phyloP scores from a whole-genome alignment of 1,139 yeast species.

The Candida sp. region DNA sequence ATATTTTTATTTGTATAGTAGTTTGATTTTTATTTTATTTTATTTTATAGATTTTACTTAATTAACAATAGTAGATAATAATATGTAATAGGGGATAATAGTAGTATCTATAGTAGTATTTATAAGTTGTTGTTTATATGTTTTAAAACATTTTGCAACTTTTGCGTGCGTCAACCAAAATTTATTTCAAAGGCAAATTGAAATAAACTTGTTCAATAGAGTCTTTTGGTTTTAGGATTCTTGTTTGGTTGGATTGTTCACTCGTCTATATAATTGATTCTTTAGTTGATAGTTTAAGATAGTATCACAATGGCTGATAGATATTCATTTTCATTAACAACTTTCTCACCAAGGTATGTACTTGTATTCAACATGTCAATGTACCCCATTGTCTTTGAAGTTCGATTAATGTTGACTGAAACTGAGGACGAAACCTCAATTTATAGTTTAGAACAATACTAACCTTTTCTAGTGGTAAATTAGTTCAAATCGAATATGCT shows the following conservation, averaged over 20 bases:
- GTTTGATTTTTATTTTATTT: background rate
- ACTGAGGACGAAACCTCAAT: background rate
- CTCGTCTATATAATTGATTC: background rate
- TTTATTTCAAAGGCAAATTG: slow-evolving; percentile 15
- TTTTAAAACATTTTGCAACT: background rate
- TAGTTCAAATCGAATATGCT: slow-evolving; percentile 98
- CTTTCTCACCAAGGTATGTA: slow-evolving; percentile 91
- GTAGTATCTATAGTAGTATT: too few relatives aligned
- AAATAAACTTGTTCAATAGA: background rate
- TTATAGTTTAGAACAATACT: slow-evolving; percentile 5
- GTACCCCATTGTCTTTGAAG: background rate
- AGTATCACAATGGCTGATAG: slow-evolving; percentile 79
- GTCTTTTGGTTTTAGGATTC: background rate
- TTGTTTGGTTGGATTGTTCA: background rate
- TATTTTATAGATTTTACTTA: too few relatives aligned
- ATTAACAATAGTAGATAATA: too few relatives aligned
- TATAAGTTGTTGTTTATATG: too few relatives aligned
- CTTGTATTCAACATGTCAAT: background rate
- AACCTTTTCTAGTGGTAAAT: slow-evolving; percentile 69
- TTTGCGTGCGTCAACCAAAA: background rate
- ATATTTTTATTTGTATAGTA: background rate
- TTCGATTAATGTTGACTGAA: background rate
- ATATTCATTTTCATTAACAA: slow-evolving; percentile 94
- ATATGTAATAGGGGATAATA: too few relatives aligned
- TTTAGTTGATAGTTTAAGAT: background rate